Base-by-base conservation (phyloP, 2,329 filamentous ascomycete species). In the Colletotrichum magnum region DNA sequence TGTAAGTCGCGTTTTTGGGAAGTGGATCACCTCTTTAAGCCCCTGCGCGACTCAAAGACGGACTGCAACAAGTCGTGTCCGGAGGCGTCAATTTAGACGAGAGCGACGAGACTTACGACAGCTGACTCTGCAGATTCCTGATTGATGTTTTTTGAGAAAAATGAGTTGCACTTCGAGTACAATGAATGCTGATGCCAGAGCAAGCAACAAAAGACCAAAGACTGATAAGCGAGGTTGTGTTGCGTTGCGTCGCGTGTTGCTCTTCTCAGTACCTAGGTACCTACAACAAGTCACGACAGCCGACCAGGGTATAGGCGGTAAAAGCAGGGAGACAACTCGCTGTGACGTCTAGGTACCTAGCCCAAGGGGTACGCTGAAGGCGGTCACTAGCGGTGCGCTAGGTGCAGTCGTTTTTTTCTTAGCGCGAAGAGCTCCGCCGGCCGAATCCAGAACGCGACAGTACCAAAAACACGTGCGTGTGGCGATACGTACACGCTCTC, bases 1-100 rank as follows among this genome's bases (percentile, higher is more conserved):
- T 41, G 52, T 70, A 68, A 70, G 68, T 70, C 68, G 68, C 68
- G 68, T 70, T 70, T 70, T 70, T 64, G 58, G 47, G 53, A 68
- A 64, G 68, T 70, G 68, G 68, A 68, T 64, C 68, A 68, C 58
- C 68, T 63, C 68, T 70, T 70, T 48, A 58, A 64, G 53, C 58
- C 64, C 64, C 48, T 58, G 68, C 64, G 58, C 64, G 57, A 56
- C 56, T 39, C 16, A 56, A 50, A 56, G 51, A 21, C 53, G 66
- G 41, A 21, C 16, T 50, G 41, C 28, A 24, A 10, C 32, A 53
- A 24, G 18, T 47, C 28, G 62, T 26, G n/a, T 60, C 28, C 24
- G 41, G 54, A 16, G 13, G 3, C 45, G 21, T 50, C 47, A 21
- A 24, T 5, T 4, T 13, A 6, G 26, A 3, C 9, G 15, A 16